A percentile compares a stretch with the other conserved stretches of the same genome.
Evolutionary conservation across 2,329 filamentous ascomycete species (phyloP).

Genomic region (Zalaria obscura): DNA sequence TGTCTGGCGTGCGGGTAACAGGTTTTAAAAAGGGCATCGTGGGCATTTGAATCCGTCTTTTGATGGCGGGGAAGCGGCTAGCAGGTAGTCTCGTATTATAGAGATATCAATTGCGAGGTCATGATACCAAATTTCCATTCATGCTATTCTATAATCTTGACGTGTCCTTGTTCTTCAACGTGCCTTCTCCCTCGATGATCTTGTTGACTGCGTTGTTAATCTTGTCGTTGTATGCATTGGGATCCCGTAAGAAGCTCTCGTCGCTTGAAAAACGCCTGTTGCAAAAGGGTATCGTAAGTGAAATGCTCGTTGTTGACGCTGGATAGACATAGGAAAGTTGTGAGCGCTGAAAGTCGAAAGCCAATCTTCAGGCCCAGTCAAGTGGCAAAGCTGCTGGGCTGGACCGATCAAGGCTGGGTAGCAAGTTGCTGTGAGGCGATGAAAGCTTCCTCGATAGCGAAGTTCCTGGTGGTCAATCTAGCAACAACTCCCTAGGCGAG

Average conservation of each 20-base stretch:
- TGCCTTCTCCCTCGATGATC: conserved; percentile 3
- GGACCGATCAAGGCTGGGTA: neutral
- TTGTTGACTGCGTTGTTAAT: conserved; percentile 1
- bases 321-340: no score
- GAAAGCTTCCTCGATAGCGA: conserved; percentile 13
- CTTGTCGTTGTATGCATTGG: conserved; percentile 23
- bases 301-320: neutral
- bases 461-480: conserved; percentile 13
- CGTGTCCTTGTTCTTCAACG: neutral
- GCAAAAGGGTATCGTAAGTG: neutral
- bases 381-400: no score
- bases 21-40: neutral
- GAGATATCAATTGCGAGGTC: neutral
- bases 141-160: neutral
- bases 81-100: no score
- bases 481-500: neutral
- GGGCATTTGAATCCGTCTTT: neutral
- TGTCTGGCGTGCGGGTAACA: neutral
- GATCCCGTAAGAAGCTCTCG: conserved; percentile 36
- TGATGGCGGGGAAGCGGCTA: neutral
- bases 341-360: no score
- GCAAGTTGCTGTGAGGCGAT: neutral
- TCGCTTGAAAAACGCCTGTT: conserved; percentile 41
- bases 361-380: no score
- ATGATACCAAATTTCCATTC: neutral